Percentiles rank a stretch among this genome's conserved stretches.
Conservation (phyloP, 805 yeast genomes). For the Cyberlindnera xishuangbannaensis region DNA sequence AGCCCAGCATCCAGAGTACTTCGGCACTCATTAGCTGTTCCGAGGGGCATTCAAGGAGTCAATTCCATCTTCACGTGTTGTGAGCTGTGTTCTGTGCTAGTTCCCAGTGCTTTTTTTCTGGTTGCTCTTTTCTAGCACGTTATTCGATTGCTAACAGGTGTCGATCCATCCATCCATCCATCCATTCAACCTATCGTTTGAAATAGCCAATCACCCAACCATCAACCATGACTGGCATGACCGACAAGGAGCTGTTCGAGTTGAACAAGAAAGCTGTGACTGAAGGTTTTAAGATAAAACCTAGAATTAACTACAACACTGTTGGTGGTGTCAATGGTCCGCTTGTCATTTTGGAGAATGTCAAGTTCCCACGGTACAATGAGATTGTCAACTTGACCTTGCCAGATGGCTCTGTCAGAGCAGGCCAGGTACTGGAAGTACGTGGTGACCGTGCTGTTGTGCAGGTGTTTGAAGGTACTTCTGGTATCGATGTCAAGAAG, state of each 20-base stretch:
- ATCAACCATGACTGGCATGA: slow-evolving; percentile 17
- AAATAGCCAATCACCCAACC: background rate
- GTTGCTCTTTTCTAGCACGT: no score
- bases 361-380: slow-evolving; percentile 84
- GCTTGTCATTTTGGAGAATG: slow-evolving; percentile 82
- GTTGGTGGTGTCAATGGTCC: slow-evolving; percentile 99
- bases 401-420: slow-evolving; percentile 92
- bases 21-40: no score
- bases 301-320: slow-evolving; percentile 89
- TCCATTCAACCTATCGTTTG: no score
- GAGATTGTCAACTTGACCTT: slow-evolving; percentile 95
- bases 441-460: slow-evolving; percentile 96
- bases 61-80: no score
- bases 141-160: no score
- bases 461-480: slow-evolving; percentile 98
- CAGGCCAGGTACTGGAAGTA: slow-evolving; percentile 98
- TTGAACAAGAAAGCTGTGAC: slow-evolving; percentile 89
- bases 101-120: no score
- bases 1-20: no score
- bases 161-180: no score
- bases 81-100: no score
- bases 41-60: no score
- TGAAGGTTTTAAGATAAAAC: slow-evolving; percentile 85
- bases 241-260: slow-evolving; percentile 46
- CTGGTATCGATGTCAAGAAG: slow-evolving; percentile 97